Evolutionary conservation across 2,329 filamentous ascomycete species (phyloP), one percentile per base, ranked within the genome.

Genomic region (Amesomyces nigricolor): DNA sequence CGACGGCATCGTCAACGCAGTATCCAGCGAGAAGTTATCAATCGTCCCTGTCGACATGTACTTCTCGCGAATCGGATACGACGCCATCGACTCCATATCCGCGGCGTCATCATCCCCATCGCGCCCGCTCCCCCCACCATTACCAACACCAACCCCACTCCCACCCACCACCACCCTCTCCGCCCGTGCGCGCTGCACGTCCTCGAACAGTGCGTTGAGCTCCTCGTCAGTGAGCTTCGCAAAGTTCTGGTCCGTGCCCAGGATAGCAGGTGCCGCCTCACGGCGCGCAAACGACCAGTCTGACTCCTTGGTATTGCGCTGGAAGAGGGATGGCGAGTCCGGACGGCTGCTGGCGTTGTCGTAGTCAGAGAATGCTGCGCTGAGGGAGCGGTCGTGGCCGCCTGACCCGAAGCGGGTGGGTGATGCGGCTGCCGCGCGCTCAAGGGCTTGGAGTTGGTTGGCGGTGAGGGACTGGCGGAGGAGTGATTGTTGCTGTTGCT

Each of bases 1-100:
- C 0, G 91, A 95, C 2, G 94, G 94, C 79, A 96, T 91, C 0
- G 94, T 99, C 49, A 99, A 78, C 11, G 86, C 87, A 1, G 94
- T 99, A 68, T 99, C 94, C 14, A 99, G 78, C 2, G 92, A 97
- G 66, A 96, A 94, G 68, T 95, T 96, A 72, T 99, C 94, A 51
- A 97, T 79, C 0, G 92, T 96, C 2, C 92, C 92, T 53, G 88
- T 94, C 2, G 91, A 96, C 75, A 96, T 82, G 71, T 97, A 97
- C 67, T 97, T 97, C 64, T 99, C 94, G 50, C 94, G 81, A 30
- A 91, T 78, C 1, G 90, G 87, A 66, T 91, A 96, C 0, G 92
- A 96, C 29, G 86, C 88, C 47, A 88, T 82, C 0, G 92, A 96
- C 62, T 99, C 94, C 52, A 86, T 83, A 68, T 97, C 94, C 62